Evolutionary conservation across 495 filamentous ascomycete genomes (phyloP), one percentile per base, ranked within the genome.

Genomic region (Cercophora scortea): DNA sequence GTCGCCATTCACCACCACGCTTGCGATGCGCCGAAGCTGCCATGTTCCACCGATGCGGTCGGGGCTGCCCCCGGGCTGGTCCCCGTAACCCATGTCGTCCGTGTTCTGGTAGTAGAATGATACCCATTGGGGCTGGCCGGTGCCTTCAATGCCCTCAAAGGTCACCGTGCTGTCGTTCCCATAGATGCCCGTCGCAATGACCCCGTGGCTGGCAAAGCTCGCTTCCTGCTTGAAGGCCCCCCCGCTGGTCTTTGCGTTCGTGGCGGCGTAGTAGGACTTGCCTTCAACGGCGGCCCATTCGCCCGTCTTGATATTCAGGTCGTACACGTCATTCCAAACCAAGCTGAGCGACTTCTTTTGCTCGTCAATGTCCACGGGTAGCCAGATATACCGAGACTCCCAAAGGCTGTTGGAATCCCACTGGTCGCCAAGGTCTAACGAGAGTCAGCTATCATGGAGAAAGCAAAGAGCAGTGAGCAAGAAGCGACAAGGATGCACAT

Each of bases 381-480:
- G 61, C 76, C 76, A 79, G 47, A 80, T 76, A 51, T 80, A 74
- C 4, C 75, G 65, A 49, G 64, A 70, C 36, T 78, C 75, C 75
- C 75, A 78, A 8, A 76, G 58, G 0, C 73, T 74, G 56, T 76
- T 78, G 0, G 63, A 68, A 41, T 80, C 77, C 77, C 77, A 80
- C 63, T 75, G 64, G 47, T 76, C 72, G 8, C 74, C 77, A 2
- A 80, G 50, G 48, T 80, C 25, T 25, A 25, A 25, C 25, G 25
- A 25, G 25, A 25, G 25, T 25, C 25, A 25, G 25, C 5, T 25
- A 25, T 5, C 2, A 25, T 25, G 25, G 25, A n/a, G n/a, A 25
- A 25, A 25, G 25, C 25, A 25, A 25, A 25, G 25, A 25, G 2
- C 25, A 25, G 25, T 25, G 2, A 25, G 25, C 25, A 25, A 2